phyloP scores from a whole-genome alignment of 345 rosid species.

The Luvunga scandens region DNA sequence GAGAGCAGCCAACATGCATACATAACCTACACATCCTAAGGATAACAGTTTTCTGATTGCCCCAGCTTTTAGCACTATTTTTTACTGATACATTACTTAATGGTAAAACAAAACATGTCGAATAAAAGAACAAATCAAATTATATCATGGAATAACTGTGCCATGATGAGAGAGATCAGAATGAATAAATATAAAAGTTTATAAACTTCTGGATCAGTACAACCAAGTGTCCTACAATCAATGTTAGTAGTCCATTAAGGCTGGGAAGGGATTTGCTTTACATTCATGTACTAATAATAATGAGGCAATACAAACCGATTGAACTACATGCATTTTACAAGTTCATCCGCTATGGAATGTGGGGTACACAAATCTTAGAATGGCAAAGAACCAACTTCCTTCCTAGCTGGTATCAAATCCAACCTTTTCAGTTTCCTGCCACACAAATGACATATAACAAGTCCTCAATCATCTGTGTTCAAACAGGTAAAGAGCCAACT shows the following conservation, averaged over 20 bases:
- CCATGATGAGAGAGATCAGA: not conserved
- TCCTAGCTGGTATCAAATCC: not conserved
- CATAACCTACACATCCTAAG: not conserved
- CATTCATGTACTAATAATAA: not conserved
- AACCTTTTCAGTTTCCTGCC: not conserved
- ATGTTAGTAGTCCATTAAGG: not conserved
- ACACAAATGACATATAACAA: not conserved
- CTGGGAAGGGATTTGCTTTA: not conserved
- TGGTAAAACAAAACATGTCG: not conserved
- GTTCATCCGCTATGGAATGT: not conserved
- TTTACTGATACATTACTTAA: not conserved
- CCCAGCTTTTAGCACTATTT: no score
- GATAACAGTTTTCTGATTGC: not conserved
- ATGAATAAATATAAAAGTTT: no score
- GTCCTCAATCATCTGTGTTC: not conserved
- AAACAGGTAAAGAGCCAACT: not conserved
- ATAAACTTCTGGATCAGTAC: not conserved
- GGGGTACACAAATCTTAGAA: not conserved
- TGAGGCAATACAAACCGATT: no score
- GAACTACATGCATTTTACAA: not conserved
- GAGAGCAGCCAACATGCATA: not conserved
- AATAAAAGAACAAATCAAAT: not conserved
- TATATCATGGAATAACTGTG: not conserved
- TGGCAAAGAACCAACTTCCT: not conserved
- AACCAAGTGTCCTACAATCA: not conserved